These are phyloP conservation scores for Eimeria praecox DNA, from an alignment of 169 alveolate species.

Conservation along the genomic window DNA sequence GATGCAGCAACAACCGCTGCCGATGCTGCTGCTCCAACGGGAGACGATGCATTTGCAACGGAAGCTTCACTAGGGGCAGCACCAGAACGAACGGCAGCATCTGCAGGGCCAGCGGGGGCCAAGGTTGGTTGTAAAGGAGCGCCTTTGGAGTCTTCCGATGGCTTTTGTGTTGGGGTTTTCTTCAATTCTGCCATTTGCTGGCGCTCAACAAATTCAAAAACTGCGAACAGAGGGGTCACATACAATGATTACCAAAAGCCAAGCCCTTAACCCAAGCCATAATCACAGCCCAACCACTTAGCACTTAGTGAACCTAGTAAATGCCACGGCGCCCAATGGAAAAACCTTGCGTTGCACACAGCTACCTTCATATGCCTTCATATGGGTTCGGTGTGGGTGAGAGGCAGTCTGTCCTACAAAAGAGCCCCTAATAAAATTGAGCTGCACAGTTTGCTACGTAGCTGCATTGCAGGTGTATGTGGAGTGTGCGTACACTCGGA, in stretches of 20 bases:
- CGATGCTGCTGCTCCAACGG: slow-evolving; percentile 27
- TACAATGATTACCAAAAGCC: no score
- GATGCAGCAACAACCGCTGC: slow-evolving; percentile 5
- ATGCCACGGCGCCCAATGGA: background rate
- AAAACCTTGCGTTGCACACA: no score
- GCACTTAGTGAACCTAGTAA: background rate
- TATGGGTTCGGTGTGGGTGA: background rate
- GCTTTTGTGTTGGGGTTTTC: background rate
- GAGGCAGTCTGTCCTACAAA: background rate
- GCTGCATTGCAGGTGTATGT: background rate
- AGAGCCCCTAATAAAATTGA: background rate
- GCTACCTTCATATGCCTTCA: background rate
- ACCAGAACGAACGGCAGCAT: background rate
- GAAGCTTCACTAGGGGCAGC: background rate
- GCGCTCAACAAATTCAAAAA: slow-evolving; percentile 76
- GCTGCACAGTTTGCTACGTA: no score
- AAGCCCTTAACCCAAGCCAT: background rate
- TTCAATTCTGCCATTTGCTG: slow-evolving; percentile 43
- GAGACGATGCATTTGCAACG: background rate
- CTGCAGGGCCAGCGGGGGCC: background rate
- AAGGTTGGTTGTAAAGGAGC: background rate
- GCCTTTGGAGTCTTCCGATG: background rate
- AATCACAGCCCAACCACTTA: background rate
- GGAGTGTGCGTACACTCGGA: slow-evolving; percentile 74
- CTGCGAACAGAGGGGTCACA: slow-evolving; percentile 11